Conservation (phyloP, 208 protist genomes). For the Wallacemonas rigidus region DNA sequence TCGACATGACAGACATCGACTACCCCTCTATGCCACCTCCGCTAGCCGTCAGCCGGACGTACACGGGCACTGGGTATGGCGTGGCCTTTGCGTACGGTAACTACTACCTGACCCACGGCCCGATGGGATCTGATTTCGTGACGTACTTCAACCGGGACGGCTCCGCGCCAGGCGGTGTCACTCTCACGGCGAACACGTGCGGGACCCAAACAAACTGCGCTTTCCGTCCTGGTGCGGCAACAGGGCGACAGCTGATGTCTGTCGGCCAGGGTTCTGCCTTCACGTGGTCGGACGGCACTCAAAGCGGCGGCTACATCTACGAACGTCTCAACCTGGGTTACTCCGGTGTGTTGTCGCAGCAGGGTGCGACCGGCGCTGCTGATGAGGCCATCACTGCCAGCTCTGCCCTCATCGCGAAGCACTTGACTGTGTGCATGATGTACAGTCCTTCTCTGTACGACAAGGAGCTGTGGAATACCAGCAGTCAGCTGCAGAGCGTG, state of each 20-base stretch:
- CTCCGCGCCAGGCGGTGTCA: not conserved
- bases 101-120: not conserved
- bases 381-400: not conserved
- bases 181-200: slow-evolving; percentile 3
- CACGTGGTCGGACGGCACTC: slow-evolving; percentile 40
- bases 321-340: slow-evolving; percentile 17
- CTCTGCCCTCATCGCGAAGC: not conserved
- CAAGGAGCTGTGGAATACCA: slow-evolving; percentile 25
- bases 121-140: not conserved
- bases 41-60: not conserved
- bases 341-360: not conserved
- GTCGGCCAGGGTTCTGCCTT: slow-evolving; percentile 20
- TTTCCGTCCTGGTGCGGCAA: slow-evolving; percentile 23
- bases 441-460: slow-evolving; percentile 25
- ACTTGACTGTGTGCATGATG: slow-evolving; percentile 35
- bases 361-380: too few species aligned
- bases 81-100: slow-evolving; percentile 6
- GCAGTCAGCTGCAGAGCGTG: slow-evolving; percentile 21
- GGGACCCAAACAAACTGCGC: not conserved
- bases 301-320: slow-evolving; percentile 37
- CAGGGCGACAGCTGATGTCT: slow-evolving; percentile 24
- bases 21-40: not conserved
- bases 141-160: not conserved
- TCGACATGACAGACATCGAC: slow-evolving; percentile 8
- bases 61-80: not conserved